These are phyloP conservation scores for Termitomyces sp. DNA, from an alignment of 768 basidiomycete genomes.

Conservation along the genomic window DNA sequence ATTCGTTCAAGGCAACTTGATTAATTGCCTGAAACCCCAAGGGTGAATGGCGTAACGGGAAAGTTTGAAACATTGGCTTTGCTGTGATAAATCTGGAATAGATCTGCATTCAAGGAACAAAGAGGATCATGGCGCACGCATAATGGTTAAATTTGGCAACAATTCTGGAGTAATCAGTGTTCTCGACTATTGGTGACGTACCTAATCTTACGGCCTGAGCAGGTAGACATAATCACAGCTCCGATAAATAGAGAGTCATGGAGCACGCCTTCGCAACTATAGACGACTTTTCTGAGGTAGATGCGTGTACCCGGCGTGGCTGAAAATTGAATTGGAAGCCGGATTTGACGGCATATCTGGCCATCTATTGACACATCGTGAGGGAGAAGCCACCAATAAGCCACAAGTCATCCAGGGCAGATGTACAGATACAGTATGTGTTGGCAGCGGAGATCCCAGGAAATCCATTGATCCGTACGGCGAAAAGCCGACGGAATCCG, in stretches of 20 bases:
- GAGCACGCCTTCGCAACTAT: neutral
- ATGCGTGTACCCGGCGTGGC: neutral
- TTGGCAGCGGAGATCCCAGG: neutral
- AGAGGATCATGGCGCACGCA: neutral
- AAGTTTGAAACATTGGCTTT: constrained; percentile 9
- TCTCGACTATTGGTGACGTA: neutral
- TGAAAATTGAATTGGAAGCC: neutral
- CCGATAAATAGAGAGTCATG: neutral
- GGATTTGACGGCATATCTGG: neutral
- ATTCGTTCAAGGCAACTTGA: constrained; percentile 14
- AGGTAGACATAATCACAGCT: neutral
- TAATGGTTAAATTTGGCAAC: neutral
- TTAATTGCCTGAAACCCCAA: constrained; percentile 14
- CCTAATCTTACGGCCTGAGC: neutral
- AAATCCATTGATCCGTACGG: constrained; percentile 10
- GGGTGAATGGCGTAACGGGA: constrained; percentile 6
- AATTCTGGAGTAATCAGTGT: neutral
- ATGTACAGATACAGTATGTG: neutral
- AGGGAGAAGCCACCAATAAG: constrained; percentile 11
- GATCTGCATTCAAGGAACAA: constrained; percentile 8
- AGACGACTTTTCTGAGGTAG: neutral
- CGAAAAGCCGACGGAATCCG: neutral
- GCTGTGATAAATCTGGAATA: constrained; percentile 10
- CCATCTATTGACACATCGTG: constrained; percentile 8
- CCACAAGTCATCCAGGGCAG: constrained; percentile 4